A percentile compares a stretch with the other conserved stretches of the same genome.
Evolutionary conservation across 2,329 filamentous ascomycete genomes (phyloP).

Genomic region (Colletotrichum tropicicola): DNA sequence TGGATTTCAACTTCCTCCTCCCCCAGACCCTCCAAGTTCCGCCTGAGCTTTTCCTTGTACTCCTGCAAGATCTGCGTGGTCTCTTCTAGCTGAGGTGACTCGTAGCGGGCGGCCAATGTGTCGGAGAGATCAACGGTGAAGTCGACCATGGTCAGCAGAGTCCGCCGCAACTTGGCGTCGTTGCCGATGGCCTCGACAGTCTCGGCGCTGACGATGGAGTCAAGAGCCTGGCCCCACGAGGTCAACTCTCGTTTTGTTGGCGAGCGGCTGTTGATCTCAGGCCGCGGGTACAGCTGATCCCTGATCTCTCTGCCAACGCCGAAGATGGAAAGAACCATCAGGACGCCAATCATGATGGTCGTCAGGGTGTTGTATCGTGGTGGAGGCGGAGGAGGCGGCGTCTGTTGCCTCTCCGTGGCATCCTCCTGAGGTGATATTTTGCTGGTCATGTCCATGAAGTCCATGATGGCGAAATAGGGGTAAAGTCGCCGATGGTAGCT

Average conservation of each 20-base stretch:
- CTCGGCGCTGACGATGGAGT: conserved; percentile 22
- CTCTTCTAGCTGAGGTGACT: conserved; percentile 16
- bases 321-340: conserved; percentile 29
- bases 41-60: conserved; percentile 16
- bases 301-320: conserved; percentile 20
- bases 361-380: background rate
- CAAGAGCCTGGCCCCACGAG: conserved; percentile 29
- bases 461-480: background rate
- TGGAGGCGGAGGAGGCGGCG: background rate
- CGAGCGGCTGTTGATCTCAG: background rate
- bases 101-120: conserved; percentile 12
- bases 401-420: background rate
- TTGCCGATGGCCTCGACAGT: conserved; percentile 22
- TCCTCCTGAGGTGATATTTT: conserved; percentile 8
- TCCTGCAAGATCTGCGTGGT: conserved; percentile 19
- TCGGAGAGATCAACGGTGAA: conserved; percentile 27
- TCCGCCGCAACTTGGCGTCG: conserved; percentile 23
- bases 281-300: background rate
- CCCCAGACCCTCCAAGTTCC: conserved; percentile 2
- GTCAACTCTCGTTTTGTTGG: background rate
- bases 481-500: too few relatives aligned
- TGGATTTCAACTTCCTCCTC: background rate
- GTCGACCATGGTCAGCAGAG: conserved; percentile 29
- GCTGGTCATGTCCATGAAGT: conserved; percentile 5
- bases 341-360: conserved; percentile 10